Conservation (phyloP, 371 early-diverging fungal species). For the Mortierella sp. region DNA sequence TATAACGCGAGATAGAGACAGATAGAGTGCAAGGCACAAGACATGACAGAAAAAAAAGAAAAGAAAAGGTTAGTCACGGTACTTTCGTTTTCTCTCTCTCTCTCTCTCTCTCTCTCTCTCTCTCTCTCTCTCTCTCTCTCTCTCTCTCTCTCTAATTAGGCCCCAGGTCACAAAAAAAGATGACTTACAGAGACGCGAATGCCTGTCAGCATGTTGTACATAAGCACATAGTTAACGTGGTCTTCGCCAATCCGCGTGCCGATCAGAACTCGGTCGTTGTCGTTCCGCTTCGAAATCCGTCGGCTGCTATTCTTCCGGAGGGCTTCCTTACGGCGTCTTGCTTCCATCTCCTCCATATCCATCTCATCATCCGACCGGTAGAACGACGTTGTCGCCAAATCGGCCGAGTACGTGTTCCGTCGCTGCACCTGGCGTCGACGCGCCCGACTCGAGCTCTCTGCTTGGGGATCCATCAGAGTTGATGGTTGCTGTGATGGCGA, state of each 20-base stretch:
- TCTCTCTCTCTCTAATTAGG: too few species aligned
- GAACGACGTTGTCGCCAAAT: constrained; percentile 30
- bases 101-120: background rate
- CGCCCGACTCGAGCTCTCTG: constrained; percentile 18
- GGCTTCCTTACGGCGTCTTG: constrained; percentile 44
- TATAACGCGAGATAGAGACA: background rate
- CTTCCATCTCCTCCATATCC: constrained; percentile 44
- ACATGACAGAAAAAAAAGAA: background rate
- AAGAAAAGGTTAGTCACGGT: background rate
- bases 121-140: too few species aligned
- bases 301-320: constrained; percentile 49
- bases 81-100: background rate
- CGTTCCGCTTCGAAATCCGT: constrained; percentile 56
- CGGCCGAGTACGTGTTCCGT: constrained; percentile 46
- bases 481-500: background rate
- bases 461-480: constrained; percentile 9
- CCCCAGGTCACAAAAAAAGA: background rate
- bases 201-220: constrained; percentile 98
- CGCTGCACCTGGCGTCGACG: constrained; percentile 37
- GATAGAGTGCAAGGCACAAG: background rate
- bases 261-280: constrained; percentile 65
- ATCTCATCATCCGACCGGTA: constrained; percentile 43
- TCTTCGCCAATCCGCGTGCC: constrained; percentile 75
- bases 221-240: constrained; percentile 82
- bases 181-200: constrained; percentile 82